phyloP scores from a whole-genome alignment of 164 flowering plant genomes.

The Euptelea pleiosperma region DNA sequence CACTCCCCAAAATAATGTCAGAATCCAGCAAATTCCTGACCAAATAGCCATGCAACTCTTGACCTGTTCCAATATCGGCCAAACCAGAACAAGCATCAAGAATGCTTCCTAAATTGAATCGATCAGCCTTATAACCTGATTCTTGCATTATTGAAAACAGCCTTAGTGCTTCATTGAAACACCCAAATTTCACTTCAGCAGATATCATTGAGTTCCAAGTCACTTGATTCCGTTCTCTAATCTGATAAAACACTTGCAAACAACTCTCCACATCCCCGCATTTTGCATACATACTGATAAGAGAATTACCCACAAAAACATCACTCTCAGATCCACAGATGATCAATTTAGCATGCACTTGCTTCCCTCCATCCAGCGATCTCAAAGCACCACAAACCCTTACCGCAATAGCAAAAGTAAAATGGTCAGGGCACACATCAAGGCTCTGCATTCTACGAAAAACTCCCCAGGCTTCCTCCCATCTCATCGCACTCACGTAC shows the following conservation, averaged over 20 bases:
- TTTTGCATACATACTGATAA: conserved; percentile 35
- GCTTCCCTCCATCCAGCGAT: conserved; percentile 13
- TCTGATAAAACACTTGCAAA: conserved; percentile 11
- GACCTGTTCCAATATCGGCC: conserved; percentile 7
- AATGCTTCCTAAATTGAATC: conserved; percentile 15
- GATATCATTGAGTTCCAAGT: conserved; percentile 20
- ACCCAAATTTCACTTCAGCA: conserved; percentile 12
- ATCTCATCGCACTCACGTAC: conserved; percentile 4
- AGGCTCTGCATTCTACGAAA: conserved; percentile 5
- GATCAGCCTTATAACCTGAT: conserved; percentile 6
- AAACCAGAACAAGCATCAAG: conserved; percentile 9
- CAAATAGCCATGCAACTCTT: conserved; percentile 12
- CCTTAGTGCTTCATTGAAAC: conserved; percentile 8
- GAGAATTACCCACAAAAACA: conserved; percentile 24
- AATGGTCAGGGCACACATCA: conserved; percentile 13
- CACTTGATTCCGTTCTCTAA: conserved; percentile 15
- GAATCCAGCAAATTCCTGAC: conserved; percentile 13
- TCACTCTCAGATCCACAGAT: conserved; percentile 10
- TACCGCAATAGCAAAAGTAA: conserved; percentile 8
- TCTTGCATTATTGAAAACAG: conserved; percentile 13
- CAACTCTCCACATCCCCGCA: conserved; percentile 16
- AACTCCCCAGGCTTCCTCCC: conserved; percentile 8
- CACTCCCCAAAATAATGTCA: conserved; percentile 15
- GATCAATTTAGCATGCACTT: conserved; percentile 16
- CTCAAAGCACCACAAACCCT: conserved; percentile 17